Percentiles rank a stretch among this genome's conserved stretches.
Conservation (phyloP, 2,329 filamentous ascomycete species). For the Xylariaceae sp. region DNA sequence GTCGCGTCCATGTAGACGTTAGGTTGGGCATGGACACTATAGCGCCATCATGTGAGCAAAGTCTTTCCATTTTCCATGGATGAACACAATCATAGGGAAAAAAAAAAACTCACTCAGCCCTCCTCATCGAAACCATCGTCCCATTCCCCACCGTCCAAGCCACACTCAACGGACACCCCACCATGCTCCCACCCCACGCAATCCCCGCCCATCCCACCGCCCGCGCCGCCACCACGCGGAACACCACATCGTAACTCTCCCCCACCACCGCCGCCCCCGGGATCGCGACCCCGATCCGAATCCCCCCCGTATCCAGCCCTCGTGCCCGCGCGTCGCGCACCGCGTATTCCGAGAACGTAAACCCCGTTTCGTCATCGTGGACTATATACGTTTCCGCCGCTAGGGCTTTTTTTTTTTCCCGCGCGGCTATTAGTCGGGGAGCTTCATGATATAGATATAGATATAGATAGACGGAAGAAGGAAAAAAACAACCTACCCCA, state of each 20-base stretch:
- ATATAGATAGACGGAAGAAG: too few species aligned
- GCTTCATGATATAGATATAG: too few species aligned
- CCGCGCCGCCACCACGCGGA: constrained; percentile 41
- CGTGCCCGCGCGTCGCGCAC: too few species aligned
- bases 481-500: too few species aligned
- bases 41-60: neutral
- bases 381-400: constrained; percentile 26
- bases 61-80: too few species aligned
- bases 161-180: constrained; percentile 41
- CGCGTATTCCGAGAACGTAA: constrained; percentile 28
- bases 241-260: constrained; percentile 35
- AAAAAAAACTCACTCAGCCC: constrained; percentile 37
- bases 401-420: neutral
- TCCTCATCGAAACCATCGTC: constrained; percentile 39
- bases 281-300: constrained; percentile 34
- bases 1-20: constrained; percentile 27
- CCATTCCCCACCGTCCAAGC: constrained; percentile 40
- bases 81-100: too few species aligned
- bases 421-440: neutral
- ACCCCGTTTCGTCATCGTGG: constrained; percentile 28
- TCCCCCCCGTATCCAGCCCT: constrained; percentile 24
- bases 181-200: constrained; percentile 46
- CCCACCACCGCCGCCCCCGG: constrained; percentile 27
- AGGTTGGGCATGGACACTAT: constrained; percentile 35
- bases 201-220: constrained; percentile 43